Evolutionary conservation across 2,329 filamentous ascomycete genomes (phyloP), one percentile per base, ranked within the genome.

Genomic region (Claviceps arundinis): DNA sequence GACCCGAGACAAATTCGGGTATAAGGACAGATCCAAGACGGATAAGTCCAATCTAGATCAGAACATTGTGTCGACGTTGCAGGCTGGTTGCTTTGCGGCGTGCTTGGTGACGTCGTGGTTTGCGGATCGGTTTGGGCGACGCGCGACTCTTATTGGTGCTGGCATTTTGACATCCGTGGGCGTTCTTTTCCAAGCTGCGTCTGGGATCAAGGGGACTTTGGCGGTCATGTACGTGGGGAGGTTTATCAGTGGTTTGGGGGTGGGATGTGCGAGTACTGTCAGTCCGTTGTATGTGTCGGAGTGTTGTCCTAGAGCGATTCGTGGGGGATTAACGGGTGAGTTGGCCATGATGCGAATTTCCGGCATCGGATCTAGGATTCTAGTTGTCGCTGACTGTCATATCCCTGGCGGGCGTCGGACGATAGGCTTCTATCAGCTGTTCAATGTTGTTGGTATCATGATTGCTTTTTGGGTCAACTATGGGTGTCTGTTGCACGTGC

Each of bases 1-100:
- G 5, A 84, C 83, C 57, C 73, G 78, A 62, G 63, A 66, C 71
- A 61, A 56, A 24, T 71, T 65, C 52, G 65, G 67, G 43, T 71
- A 70, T 47, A 57, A 57, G 26, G 19, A 61, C 55, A 56, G 56
- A 46, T 56, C 59, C 5, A 51, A 57, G 13, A 50, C 57, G n/a
- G 60, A 60, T 37, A 66, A 64, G 57, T 75, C 76, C 34, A 74
- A 81, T 57, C 68, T 84, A 47, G 76, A 75, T 47, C 79, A 82
- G 56, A 85, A 85, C 56, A 73, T 87, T 53, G 84, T 85, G 30
- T 84, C 81, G n/a, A 83, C 79, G 0, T 73, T 87, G 9, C 82
- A 87, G 65, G 82, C 77, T 43, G 83, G 83, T 49, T 84, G 80
- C 56, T 85, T 86, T 63, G 70, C 77, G 50, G 81, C 82, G 38